These are phyloP conservation scores for Salvia hispanica DNA, from an alignment of 257 asterid genomes.

Conservation along the genomic window DNA sequence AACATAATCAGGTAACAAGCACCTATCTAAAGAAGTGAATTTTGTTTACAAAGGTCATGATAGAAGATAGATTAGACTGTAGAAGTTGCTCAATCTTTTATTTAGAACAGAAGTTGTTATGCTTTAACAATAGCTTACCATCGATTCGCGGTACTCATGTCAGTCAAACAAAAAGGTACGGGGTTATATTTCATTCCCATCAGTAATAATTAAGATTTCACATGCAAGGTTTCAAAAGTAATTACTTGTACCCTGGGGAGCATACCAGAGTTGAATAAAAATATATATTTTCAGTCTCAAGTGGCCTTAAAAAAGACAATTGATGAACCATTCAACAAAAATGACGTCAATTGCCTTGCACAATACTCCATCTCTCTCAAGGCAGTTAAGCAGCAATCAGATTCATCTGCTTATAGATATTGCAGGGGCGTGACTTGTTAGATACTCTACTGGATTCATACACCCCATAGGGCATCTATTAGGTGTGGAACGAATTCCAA, in stretches of 20 bases:
- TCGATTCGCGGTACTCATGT: too few species aligned
- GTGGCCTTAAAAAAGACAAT: neutral
- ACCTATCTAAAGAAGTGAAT: conserved; percentile 4
- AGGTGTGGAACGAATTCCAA: neutral
- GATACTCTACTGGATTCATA: neutral
- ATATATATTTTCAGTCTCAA: neutral
- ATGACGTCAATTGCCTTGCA: neutral
- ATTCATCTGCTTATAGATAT: neutral
- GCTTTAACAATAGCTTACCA: too few species aligned
- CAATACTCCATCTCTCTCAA: neutral
- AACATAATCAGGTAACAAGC: neutral
- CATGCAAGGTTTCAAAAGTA: neutral
- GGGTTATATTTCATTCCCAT: neutral
- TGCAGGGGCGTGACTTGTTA: neutral
- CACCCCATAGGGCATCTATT: conserved; percentile 3
- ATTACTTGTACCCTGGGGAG: neutral
- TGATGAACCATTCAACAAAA: too few species aligned
- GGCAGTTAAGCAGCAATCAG: conserved; percentile 8
- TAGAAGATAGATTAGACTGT: neutral
- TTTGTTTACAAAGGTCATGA: conserved; percentile 8
- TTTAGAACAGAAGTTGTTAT: too few species aligned
- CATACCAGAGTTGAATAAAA: neutral
- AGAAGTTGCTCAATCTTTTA: neutral
- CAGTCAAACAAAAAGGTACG: neutral
- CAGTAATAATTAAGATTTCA: neutral